Evolutionary conservation across 768 basidiomycete genomes (phyloP).

Genomic region (Suillus americanus): DNA sequence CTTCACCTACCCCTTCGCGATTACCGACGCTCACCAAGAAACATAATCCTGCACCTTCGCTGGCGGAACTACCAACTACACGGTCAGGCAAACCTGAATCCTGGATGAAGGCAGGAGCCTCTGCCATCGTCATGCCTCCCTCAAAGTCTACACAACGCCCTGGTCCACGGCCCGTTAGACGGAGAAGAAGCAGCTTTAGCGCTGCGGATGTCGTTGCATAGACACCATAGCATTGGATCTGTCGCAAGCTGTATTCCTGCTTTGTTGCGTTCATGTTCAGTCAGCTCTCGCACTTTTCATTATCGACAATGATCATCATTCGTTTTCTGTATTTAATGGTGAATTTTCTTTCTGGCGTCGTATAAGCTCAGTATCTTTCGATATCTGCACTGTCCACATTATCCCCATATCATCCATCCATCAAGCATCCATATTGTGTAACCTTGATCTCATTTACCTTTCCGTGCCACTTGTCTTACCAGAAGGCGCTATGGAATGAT

Average conservation of each 20-base stretch:
- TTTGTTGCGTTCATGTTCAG: constrained; percentile 17
- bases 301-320: constrained; percentile 9
- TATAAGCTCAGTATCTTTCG: constrained; percentile 28
- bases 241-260: constrained; percentile 6
- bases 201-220: constrained; percentile 82
- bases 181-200: constrained; percentile 86
- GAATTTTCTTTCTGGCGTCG: constrained; percentile 26
- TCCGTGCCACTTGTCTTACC: not conserved
- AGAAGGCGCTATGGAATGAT: constrained; percentile 4
- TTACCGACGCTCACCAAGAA: constrained; percentile 73
- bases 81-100: constrained; percentile 48
- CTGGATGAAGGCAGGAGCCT: constrained; percentile 77
- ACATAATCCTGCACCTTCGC: constrained; percentile 37
- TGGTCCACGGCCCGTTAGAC: constrained; percentile 67
- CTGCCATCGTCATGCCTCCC: constrained; percentile 67
- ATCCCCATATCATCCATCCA: constrained; percentile 11
- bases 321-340: constrained; percentile 28
- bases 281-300: constrained; percentile 5
- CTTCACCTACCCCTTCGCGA: constrained; percentile 72
- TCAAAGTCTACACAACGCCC: constrained; percentile 70
- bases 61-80: constrained; percentile 49
- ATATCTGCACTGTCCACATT: constrained; percentile 12
- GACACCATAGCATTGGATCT: constrained; percentile 12
- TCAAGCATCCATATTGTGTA: constrained; percentile 2
- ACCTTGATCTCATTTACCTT: constrained; percentile 7